phyloP scores from a whole-genome alignment of 202 grass and related monocot species.

The Dendrocalamus latiflorus region DNA sequence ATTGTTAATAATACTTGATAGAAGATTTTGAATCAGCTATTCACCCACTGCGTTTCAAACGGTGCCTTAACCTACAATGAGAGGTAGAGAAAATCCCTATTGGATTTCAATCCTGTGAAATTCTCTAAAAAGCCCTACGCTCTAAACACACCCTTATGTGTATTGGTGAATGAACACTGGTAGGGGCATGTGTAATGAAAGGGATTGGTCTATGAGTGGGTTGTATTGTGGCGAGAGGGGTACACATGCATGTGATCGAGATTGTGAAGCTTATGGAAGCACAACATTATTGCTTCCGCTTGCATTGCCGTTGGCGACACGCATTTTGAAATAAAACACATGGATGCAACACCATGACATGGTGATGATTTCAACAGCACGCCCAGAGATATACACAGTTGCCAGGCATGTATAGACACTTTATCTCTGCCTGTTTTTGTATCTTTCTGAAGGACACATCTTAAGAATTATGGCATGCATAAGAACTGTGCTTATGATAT shows the following conservation, averaged over 20 bases:
- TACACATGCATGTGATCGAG: not conserved
- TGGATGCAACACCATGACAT: not conserved
- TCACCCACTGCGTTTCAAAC: no score
- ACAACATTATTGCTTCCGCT: not conserved
- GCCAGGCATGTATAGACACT: not conserved
- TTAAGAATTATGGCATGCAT: slow-evolving; percentile 18
- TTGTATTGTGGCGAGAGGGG: not conserved
- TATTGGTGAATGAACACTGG: slow-evolving; percentile 7
- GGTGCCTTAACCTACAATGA: no score
- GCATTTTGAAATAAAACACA: not conserved
- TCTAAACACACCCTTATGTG: not conserved
- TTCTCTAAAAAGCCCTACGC: no score
- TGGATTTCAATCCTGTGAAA: no score
- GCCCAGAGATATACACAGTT: not conserved
- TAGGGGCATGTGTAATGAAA: slow-evolving; percentile 30
- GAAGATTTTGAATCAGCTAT: no score
- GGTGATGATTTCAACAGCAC: slow-evolving; percentile 10
- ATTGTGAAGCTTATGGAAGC: not conserved
- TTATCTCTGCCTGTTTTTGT: not conserved
- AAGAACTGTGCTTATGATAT: not conserved
- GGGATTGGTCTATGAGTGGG: not conserved
- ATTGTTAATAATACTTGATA: no score
- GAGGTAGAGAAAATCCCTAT: no score
- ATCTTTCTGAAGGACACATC: not conserved
- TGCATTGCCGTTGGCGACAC: not conserved